Percentiles rank a stretch among this genome's conserved stretches.
These are phyloP conservation scores for Cyberlindnera nakhonratchasimensis DNA, from an alignment of 805 yeast species.

Conservation along the genomic window DNA sequence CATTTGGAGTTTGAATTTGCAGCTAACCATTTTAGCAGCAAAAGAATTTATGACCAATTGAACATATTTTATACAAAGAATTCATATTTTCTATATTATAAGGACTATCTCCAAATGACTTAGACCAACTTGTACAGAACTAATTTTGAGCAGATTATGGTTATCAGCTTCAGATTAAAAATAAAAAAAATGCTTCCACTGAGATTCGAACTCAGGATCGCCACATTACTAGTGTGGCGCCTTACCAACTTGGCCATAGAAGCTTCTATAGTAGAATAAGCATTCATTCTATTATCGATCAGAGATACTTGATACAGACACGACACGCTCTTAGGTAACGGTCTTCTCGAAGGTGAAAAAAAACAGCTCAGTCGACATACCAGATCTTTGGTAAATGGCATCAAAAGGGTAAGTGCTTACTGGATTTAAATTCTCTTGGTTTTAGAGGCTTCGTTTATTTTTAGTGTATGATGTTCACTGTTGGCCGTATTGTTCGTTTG, in stretches of 20 bases:
- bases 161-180: too few relatives aligned
- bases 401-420: too few relatives aligned
- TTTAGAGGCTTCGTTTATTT: not conserved
- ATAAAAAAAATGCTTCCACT: conserved; percentile 50
- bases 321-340: too few relatives aligned
- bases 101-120: too few relatives aligned
- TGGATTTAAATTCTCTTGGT: not conserved
- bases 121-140: not conserved
- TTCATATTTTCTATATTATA: not conserved
- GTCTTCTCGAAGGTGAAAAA: not conserved
- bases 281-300: too few relatives aligned
- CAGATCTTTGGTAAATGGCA: too few relatives aligned
- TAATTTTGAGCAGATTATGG: not conserved
- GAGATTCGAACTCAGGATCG: conserved; percentile 78
- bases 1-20: too few relatives aligned
- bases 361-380: not conserved
- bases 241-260: conserved; percentile 67
- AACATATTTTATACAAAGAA: not conserved
- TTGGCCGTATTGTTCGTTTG: conserved; percentile 6
- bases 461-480: not conserved
- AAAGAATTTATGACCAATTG: too few relatives aligned
- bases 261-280: conserved; percentile 28
- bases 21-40: too few relatives aligned
- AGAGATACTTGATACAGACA: too few relatives aligned
- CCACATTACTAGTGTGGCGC: conserved; percentile 83